phyloP scores from a whole-genome alignment of 1,284 basidiomycete species.

The Austroboletus rostrupii region DNA sequence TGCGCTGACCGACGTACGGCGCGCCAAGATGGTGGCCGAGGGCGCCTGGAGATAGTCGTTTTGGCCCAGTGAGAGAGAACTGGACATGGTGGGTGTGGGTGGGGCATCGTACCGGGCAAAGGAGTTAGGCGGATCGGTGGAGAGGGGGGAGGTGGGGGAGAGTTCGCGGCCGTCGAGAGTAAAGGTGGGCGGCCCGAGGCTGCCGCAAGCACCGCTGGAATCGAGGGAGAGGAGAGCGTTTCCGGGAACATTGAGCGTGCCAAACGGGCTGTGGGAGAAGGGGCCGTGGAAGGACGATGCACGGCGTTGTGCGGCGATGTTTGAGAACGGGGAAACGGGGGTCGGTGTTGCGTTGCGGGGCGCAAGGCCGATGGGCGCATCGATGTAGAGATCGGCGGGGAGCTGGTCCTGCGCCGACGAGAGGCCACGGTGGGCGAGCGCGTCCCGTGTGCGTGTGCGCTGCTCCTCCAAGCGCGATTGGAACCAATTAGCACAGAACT shows the following conservation, averaged over 20 bases:
- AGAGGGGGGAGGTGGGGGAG: conserved; percentile 60
- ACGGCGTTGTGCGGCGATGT: conserved; percentile 45
- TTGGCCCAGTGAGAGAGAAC: conserved; percentile 41
- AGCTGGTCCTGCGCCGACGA: conserved; percentile 47
- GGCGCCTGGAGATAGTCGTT: conserved; percentile 65
- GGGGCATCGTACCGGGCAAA: conserved; percentile 49
- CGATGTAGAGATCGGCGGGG: conserved; percentile 57
- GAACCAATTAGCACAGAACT: conserved; percentile 97
- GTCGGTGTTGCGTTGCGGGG: conserved; percentile 31
- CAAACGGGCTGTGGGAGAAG: conserved; percentile 65
- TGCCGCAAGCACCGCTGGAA: conserved; percentile 24
- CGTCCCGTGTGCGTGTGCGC: conserved; percentile 65
- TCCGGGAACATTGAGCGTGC: conserved; percentile 71
- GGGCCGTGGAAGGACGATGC: conserved; percentile 47
- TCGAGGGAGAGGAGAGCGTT: conserved; percentile 64
- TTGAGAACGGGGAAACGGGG: conserved; percentile 46
- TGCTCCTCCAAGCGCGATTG: conserved; percentile 83
- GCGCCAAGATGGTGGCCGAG: conserved; percentile 77
- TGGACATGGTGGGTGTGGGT: conserved; percentile 43
- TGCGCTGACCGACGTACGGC: conserved; percentile 94
- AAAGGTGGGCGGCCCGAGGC: conserved; percentile 47
- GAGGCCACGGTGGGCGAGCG: conserved; percentile 49
- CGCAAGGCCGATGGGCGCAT: conserved; percentile 41
- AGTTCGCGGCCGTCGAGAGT: conserved; percentile 55
- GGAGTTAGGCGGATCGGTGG: conserved; percentile 38